phyloP scores from a whole-genome alignment of 2,329 filamentous ascomycete species.

The Aspergillus neotritici region DNA sequence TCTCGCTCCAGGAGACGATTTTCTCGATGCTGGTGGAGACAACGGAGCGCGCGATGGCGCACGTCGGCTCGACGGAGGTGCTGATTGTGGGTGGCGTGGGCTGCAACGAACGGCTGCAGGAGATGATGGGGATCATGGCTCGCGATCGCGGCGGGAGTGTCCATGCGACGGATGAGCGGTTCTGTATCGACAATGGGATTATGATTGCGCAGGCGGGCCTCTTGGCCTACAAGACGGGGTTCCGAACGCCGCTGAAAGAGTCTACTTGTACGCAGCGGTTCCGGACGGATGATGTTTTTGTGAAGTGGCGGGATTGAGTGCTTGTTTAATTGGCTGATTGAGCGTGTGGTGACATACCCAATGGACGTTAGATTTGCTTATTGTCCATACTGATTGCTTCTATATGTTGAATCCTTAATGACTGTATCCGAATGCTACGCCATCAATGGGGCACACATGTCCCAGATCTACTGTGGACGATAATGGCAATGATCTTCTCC shows the following conservation, averaged over 20 bases:
- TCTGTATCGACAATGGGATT: slow-evolving; percentile 98
- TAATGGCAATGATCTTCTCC: no score
- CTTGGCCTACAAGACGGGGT: slow-evolving; percentile 75
- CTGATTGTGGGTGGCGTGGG: slow-evolving; percentile 94
- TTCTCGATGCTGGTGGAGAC: slow-evolving; percentile 98
- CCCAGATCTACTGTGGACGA: no score
- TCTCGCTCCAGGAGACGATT: slow-evolving; percentile 90
- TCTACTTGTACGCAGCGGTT: slow-evolving; percentile 81
- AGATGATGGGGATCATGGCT: slow-evolving; percentile 99
- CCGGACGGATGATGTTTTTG: slow-evolving; percentile 73
- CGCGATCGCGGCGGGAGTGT: slow-evolving; percentile 80
- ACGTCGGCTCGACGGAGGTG: slow-evolving; percentile 85
- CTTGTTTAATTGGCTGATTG: neutral
- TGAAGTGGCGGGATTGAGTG: slow-evolving; percentile 65
- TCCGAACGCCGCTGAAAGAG: slow-evolving; percentile 68
- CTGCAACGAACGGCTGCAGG: slow-evolving; percentile 86
- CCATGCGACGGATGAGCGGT: slow-evolving; percentile 92
- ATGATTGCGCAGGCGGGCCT: slow-evolving; percentile 98
- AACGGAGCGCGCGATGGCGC: slow-evolving; percentile 96
- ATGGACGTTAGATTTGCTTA: neutral
- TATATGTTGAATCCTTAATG: no score
- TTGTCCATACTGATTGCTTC: no score
- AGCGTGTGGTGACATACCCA: slow-evolving; percentile 4
- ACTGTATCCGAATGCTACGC: no score
- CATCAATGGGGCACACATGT: no score